Evolutionary conservation across 164 flowering plant species (phyloP), one percentile per base, ranked within the genome.

Genomic region (Vitis rupestris): DNA sequence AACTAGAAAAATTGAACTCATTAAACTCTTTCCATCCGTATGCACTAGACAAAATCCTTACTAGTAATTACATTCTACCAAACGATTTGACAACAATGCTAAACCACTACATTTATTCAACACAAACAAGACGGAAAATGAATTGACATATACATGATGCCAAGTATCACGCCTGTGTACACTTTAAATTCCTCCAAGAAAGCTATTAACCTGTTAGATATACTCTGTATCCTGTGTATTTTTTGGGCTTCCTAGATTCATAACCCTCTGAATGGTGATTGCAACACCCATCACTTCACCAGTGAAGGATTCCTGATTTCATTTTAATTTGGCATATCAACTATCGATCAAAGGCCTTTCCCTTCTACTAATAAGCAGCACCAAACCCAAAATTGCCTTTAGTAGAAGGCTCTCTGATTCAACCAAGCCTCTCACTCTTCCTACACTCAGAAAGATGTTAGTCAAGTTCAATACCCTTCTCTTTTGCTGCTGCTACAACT

Each of bases 381-480:
- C 68, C 59, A 62, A 55, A 47, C 63, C 11, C 6, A 23, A 27
- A 13, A 10, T 59, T 59, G 27, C 14, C 13, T 23, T 27, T 27
- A 23, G 37, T 2, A 37, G 44, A 37, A 27, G 61, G 10, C 29
- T 23, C 27, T 27, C 63, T 29, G 49, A 70, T 54, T 52, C 77
- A 52, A 48, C 50, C 66, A 23, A 56, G 13, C 49, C 65, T 72
- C 50, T 23, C n/a, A 60, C 55, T 69, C 10, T 51, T 1, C 7
- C 4, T 27, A 11, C 3, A 14, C 5, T 37, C 1, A 8, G 6
- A 9, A 44, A 55, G 23, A 68, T 9, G 56, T 50, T 60, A 76
- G 15, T 72, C 76, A 44, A 88, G 78, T 44, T 59, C 66, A 37
- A 92, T 78, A 56, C 97, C 97, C 72, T 73, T 86, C 61, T 75